Percentiles rank a stretch among this genome's conserved stretches.
Evolutionary conservation across 139 green algal genomes (phyloP).

Genomic region (Chlamydomonas incerta): DNA sequence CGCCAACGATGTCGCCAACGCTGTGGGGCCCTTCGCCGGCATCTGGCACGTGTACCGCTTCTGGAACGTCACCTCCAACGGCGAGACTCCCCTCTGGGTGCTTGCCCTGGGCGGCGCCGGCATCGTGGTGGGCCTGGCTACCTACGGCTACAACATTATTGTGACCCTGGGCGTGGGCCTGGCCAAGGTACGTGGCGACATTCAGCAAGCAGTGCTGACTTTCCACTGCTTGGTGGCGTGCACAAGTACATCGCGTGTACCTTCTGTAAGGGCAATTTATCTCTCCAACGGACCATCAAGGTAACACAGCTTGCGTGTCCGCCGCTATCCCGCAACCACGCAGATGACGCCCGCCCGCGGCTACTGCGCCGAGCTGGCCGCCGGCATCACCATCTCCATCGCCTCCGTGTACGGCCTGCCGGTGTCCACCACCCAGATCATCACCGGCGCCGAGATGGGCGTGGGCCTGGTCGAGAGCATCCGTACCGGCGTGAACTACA

Average conservation of each 20-base stretch:
- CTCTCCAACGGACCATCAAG: too few species aligned
- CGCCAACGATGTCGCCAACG: constrained; percentile 89
- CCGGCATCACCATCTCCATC: constrained; percentile 63
- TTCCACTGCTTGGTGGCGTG: too few species aligned
- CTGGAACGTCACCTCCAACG: constrained; percentile 32
- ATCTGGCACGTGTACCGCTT: constrained; percentile 54
- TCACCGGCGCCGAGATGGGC: constrained; percentile 53
- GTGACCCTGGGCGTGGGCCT: constrained; percentile 34
- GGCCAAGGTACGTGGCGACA: constrained; percentile 26
- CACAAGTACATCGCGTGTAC: too few species aligned
- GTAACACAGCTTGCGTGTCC: too few species aligned
- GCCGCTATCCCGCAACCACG: too few species aligned
- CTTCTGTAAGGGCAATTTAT: too few species aligned
- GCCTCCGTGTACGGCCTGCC: constrained; percentile 62
- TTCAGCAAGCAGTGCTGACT: too few species aligned
- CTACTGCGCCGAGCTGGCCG: constrained; percentile 75
- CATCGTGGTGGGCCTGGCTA: constrained; percentile 84
- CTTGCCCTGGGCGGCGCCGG: constrained; percentile 79
- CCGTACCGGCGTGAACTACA: constrained; percentile 43
- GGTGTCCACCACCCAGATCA: constrained; percentile 64
- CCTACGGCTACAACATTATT: constrained; percentile 67
- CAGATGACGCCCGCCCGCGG: constrained; percentile 71
- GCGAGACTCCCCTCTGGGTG: constrained; percentile 77
- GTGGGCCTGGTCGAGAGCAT: constrained; percentile 48
- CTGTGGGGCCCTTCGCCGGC: constrained; percentile 44